phyloP scores from a whole-genome alignment of 2,329 filamentous ascomycete genomes.

The Magnaporthiopsis rhizophila region DNA sequence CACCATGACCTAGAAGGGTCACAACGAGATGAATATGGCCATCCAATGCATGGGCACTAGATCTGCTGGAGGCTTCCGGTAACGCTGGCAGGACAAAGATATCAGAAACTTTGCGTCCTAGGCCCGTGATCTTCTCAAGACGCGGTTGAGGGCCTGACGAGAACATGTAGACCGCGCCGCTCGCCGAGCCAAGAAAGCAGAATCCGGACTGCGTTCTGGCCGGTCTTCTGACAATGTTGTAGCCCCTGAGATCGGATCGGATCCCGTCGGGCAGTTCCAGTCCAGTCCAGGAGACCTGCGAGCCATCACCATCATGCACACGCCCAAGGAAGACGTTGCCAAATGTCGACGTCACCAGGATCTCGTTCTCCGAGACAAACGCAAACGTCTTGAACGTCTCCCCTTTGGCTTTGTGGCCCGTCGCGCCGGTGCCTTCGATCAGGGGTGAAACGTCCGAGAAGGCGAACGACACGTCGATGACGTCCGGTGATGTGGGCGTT shows the following conservation, averaged over 20 bases:
- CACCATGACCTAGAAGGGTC: conserved; percentile 36
- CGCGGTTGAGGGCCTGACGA: conserved; percentile 19
- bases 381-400: conserved; percentile 30
- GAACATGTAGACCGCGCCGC: conserved; percentile 40
- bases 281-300: conserved; percentile 33
- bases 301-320: not conserved
- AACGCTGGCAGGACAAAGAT: conserved; percentile 33
- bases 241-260: conserved; percentile 32
- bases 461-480: conserved; percentile 1
- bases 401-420: not conserved
- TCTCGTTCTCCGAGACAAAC: conserved; percentile 69
- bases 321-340: conserved; percentile 14
- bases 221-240: conserved; percentile 32
- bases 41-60: not conserved
- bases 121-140: conserved; percentile 22
- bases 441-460: conserved; percentile 3
- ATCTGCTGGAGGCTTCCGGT: not conserved
- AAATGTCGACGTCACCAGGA: conserved; percentile 41
- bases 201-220: conserved; percentile 22
- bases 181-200: conserved; percentile 40
- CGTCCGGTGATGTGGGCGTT: not conserved
- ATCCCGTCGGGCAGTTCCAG: conserved; percentile 26
- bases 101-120: conserved; percentile 42
- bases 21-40: conserved; percentile 26
- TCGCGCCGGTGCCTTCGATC: not conserved